Evolutionary conservation across 129 eudicot genomes (phyloP), one percentile per base, ranked within the genome.

Genomic region (Ambrosia artemisiifolia): DNA sequence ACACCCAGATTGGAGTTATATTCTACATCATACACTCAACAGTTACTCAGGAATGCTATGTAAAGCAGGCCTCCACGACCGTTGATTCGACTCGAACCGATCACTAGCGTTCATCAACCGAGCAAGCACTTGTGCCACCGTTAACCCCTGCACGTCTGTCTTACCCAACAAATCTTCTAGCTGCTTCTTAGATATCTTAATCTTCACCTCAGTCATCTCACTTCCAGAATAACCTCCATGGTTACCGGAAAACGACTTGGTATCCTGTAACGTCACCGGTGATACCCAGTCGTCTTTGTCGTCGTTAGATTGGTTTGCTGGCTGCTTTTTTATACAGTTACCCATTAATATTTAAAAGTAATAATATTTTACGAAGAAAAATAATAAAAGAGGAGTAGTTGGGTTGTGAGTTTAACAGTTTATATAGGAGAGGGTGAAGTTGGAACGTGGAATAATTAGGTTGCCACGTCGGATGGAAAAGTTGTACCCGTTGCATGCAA

Each of bases 121-220:
- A 8, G 65, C 75, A 60, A 87, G 69, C 43, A 76, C 74, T 38
- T 84, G 83, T 8, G 79, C 66, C 19, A 73, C 78, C 7, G 85
- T 71, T 72, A 83, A 11, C 10, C 81, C 85, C 48, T 75, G 72
- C 7, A 68, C 60, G 1, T 83, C 86, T n/a, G 79, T 69, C 30
- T 59, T 72, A n/a, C 85, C 75, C 75, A 77, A 19, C 24, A 82
- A 48, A 63, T 85, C 84, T 79, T 73, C 85, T 62, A 83, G 13
- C 32, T 87, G 83, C 70, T 84, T 87, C 86, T 72, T 81, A 4
- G 88, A 70, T 64, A 87, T 81, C 82, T 79, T 87, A 18, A 87
- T 60, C 79, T 81, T 84, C 65, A 87, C 84, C 82, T 83, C 88
- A 0, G 11, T 40, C 14, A 40, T 62, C 12, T 53, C 55, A 11